phyloP scores from a whole-genome alignment of 352 stramenopile genomes.

The Peronospora farinosa region DNA sequence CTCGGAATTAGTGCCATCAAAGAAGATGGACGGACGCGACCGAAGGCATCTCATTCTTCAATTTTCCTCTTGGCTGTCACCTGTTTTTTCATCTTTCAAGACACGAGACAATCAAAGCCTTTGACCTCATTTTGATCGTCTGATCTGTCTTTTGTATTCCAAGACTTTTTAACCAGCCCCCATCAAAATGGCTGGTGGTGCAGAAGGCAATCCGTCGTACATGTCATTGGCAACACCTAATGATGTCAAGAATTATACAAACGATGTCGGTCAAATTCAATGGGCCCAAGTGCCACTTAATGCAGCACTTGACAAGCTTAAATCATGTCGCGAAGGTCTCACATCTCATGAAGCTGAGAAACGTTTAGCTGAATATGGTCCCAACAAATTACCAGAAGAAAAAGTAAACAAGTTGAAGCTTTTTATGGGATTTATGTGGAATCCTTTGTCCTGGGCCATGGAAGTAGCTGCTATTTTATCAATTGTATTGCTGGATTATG shows the following conservation, averaged over 20 bases:
- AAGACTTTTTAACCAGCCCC: no score
- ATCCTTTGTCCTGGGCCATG: conserved; percentile 81
- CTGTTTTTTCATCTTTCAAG: no score
- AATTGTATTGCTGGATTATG: conserved; percentile 74
- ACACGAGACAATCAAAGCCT: neutral
- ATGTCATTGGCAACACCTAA: conserved; percentile 76
- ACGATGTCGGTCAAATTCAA: conserved; percentile 70
- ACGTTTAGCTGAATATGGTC: conserved; percentile 66
- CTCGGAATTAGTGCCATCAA: no score
- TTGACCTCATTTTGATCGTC: neutral
- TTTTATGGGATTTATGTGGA: conserved; percentile 80
- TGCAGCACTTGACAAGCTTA: conserved; percentile 78
- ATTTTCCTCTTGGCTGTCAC: no score
- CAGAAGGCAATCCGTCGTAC: conserved; percentile 48
- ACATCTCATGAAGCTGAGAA: conserved; percentile 69
- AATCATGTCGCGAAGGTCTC: conserved; percentile 57
- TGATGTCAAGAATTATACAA: conserved; percentile 74
- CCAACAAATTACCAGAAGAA: conserved; percentile 77
- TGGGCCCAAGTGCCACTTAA: conserved; percentile 71
- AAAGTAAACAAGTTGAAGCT: conserved; percentile 75
- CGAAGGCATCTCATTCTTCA: no score
- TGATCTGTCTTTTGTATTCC: neutral
- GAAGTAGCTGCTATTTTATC: conserved; percentile 62
- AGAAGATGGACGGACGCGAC: no score
- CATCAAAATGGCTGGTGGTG: conserved; percentile 33